Evolutionary conservation across 192 early-diverging fungal genomes (phyloP).

Genomic region (Backusella australiensis): DNA sequence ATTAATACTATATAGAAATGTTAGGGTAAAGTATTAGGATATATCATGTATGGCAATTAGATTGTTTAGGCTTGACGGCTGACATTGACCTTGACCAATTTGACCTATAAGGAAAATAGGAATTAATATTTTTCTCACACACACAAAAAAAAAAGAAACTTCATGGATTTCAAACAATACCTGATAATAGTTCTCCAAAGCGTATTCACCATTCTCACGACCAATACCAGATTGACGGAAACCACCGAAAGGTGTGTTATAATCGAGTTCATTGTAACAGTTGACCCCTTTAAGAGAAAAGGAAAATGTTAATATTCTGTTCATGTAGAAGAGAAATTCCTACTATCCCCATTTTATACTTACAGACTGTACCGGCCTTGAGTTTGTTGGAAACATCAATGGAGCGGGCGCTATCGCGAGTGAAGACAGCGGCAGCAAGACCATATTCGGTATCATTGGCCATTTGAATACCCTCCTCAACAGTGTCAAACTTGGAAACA

Average conservation of each 20-base stretch:
- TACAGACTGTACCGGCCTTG: constrained; percentile 59
- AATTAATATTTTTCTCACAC: background rate
- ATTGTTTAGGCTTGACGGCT: constrained; percentile 2
- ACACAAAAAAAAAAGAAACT: background rate
- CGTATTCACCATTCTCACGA: constrained; percentile 56
- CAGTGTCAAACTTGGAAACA: constrained; percentile 68
- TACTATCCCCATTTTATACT: background rate
- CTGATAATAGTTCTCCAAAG: constrained; percentile 47
- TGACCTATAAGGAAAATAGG: constrained; percentile 13
- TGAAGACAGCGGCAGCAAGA: constrained; percentile 74
- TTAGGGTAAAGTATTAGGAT: background rate
- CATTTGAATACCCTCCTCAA: constrained; percentile 68
- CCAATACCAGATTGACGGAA: constrained; percentile 68
- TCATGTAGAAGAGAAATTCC: too few species aligned
- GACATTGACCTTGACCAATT: constrained; percentile 30
- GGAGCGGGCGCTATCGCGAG: constrained; percentile 58
- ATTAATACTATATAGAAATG: background rate
- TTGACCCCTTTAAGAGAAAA: constrained; percentile 21
- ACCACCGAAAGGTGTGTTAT: constrained; percentile 62
- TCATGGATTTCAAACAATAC: constrained; percentile 32
- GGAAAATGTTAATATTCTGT: background rate
- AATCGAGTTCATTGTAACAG: constrained; percentile 22
- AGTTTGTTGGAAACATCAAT: constrained; percentile 48
- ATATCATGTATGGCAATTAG: background rate
- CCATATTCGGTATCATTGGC: constrained; percentile 78